Conservation (phyloP, 2,329 filamentous ascomycete genomes). For the Claviceps cyperi region DNA sequence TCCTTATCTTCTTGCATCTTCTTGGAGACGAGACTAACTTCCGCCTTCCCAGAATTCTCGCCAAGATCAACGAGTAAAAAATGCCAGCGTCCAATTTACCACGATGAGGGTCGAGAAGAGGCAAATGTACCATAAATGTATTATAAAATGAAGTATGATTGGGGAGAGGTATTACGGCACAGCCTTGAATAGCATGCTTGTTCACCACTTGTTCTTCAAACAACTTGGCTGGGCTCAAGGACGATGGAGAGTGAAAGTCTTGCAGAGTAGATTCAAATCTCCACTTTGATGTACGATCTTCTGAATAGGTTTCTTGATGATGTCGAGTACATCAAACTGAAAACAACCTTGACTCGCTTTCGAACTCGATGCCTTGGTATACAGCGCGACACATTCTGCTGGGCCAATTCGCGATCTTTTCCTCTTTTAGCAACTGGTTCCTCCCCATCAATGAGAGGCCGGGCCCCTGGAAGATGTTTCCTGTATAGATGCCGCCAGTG, state of each 20-base stretch:
- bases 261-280: conserved; percentile 14
- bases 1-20: background rate
- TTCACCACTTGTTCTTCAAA: background rate
- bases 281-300: conserved; percentile 10
- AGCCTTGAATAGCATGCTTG: conserved; percentile 1
- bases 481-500: too few relatives aligned
- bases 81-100: conserved; percentile 8
- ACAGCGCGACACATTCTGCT: too few relatives aligned
- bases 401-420: too few relatives aligned
- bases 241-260: conserved; percentile 10
- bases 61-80: conserved; percentile 93
- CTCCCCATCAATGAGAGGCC: too few relatives aligned
- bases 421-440: too few relatives aligned
- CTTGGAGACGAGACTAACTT: background rate
- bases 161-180: background rate
- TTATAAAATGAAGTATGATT: conserved; percentile 13
- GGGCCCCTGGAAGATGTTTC: too few relatives aligned
- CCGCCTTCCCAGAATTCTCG: conserved; percentile 57
- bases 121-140: conserved; percentile 23
- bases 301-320: background rate
- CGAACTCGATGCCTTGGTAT: too few relatives aligned
- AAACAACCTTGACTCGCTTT: background rate
- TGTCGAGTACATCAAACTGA: background rate
- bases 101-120: background rate
- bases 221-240: background rate